Evolutionary conservation across 1,284 basidiomycete species (phyloP).

Genomic region (Ceratobasidium sp.): DNA sequence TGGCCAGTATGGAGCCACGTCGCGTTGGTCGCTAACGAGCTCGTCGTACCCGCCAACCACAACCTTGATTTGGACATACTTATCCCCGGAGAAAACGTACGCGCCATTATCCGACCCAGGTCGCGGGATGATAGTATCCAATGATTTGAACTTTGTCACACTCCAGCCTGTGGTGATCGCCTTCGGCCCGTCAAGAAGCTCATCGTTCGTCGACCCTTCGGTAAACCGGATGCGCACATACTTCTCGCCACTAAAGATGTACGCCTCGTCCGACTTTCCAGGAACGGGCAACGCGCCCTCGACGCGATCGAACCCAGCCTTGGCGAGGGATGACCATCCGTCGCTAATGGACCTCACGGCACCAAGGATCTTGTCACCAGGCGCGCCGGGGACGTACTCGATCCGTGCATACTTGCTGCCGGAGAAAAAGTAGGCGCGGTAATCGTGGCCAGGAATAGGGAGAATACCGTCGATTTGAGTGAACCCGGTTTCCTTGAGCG

Average conservation of each 20-base stretch:
- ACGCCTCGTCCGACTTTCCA: constrained; percentile 1
- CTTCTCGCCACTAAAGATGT: constrained; percentile 22
- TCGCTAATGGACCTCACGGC: background rate
- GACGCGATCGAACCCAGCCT: constrained; percentile 26
- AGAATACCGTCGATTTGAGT: constrained; percentile 27
- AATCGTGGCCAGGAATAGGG: constrained; percentile 22
- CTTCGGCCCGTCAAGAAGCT: constrained; percentile 17
- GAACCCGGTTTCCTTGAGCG: constrained; percentile 30
- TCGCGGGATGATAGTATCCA: constrained; percentile 25
- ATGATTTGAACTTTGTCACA: background rate
- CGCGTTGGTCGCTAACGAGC: background rate
- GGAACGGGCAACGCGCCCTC: constrained; percentile 17
- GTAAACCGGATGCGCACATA: constrained; percentile 21
- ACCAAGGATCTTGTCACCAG: constrained; percentile 13
- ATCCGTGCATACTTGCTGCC: constrained; percentile 30
- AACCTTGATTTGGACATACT: constrained; percentile 12
- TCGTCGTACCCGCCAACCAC: constrained; percentile 15
- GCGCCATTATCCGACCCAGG: constrained; percentile 6
- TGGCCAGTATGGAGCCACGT: constrained; percentile 21
- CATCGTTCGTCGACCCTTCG: constrained; percentile 19
- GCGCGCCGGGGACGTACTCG: constrained; percentile 14
- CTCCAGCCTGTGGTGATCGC: constrained; percentile 19
- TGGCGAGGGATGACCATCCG: constrained; percentile 6
- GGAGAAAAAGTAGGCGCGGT: constrained; percentile 36
- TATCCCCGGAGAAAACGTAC: constrained; percentile 1